phyloP scores from a whole-genome alignment of 140 eudicot species.

The Senecio squalidus region DNA sequence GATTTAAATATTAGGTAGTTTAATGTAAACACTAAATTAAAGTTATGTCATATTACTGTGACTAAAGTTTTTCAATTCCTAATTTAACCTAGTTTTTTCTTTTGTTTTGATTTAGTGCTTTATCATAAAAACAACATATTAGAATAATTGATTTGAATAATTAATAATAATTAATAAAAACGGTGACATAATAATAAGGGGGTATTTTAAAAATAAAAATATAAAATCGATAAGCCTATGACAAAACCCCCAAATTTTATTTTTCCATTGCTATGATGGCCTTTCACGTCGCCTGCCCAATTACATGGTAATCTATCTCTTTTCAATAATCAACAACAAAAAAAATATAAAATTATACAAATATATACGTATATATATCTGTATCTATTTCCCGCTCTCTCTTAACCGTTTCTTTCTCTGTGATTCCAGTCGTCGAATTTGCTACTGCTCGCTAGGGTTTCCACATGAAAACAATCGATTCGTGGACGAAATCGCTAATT shows the following conservation, averaged over 20 bases:
- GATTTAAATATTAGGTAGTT: too few relatives aligned
- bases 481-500: constrained; percentile 34
- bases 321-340: constrained; percentile 5
- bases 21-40: too few relatives aligned
- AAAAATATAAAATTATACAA: neutral
- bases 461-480: constrained; percentile 41
- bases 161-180: too few relatives aligned
- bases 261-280: constrained; percentile 48
- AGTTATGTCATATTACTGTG: too few relatives aligned
- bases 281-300: constrained; percentile 93
- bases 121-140: too few relatives aligned
- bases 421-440: constrained; percentile 61
- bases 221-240: too few relatives aligned
- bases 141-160: too few relatives aligned
- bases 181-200: too few relatives aligned
- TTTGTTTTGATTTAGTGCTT: too few relatives aligned
- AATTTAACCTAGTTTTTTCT: too few relatives aligned
- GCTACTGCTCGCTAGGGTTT: constrained; percentile 87
- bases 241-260: constrained; percentile 25
- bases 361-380: neutral
- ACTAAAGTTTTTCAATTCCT: too few relatives aligned
- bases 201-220: too few relatives aligned
- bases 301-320: constrained; percentile 62
- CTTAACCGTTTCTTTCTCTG: constrained; percentile 13
- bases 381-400: constrained; percentile 17